Evolutionary conservation across 345 rosid species (phyloP).

Genomic region (Mallotus nudiflorus): DNA sequence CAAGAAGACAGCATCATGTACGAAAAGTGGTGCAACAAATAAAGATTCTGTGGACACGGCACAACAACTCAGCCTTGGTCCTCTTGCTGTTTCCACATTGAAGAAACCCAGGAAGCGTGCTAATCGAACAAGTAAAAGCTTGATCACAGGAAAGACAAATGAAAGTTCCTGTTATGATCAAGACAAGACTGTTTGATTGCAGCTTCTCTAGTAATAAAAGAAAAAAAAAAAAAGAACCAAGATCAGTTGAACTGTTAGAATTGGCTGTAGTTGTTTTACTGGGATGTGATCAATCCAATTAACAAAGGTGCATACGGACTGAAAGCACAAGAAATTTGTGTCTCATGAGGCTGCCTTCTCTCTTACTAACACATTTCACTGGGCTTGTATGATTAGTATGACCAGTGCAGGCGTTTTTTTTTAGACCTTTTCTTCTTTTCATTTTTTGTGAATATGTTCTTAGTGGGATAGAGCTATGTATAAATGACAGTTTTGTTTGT

Average conservation of each 20-base stretch:
- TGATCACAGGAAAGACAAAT: constrained; percentile 30
- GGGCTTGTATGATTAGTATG: not conserved
- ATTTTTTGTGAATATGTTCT: not conserved
- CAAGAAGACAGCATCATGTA: constrained; percentile 41
- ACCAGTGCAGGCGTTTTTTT: not conserved
- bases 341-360: not conserved
- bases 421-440: not conserved
- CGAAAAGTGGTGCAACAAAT: constrained; percentile 31
- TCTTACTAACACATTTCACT: not conserved
- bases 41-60: constrained; percentile 40
- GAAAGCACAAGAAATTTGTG: not conserved
- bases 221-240: no score
- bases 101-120: constrained; percentile 57
- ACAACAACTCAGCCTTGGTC: constrained; percentile 50
- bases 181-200: constrained; percentile 16
- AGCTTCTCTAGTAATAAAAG: not conserved
- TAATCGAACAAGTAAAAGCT: constrained; percentile 37
- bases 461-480: not conserved
- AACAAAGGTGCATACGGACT: not conserved
- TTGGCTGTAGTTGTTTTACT: not conserved
- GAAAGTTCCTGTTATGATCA: constrained; percentile 26
- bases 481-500: constrained; percentile 4
- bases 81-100: constrained; percentile 37
- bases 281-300: not conserved
- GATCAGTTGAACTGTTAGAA: not conserved